Percentiles rank a stretch among this genome's conserved stretches.
Conservation (phyloP, 768 basidiomycete species). For the Naganishia friedmannii region DNA sequence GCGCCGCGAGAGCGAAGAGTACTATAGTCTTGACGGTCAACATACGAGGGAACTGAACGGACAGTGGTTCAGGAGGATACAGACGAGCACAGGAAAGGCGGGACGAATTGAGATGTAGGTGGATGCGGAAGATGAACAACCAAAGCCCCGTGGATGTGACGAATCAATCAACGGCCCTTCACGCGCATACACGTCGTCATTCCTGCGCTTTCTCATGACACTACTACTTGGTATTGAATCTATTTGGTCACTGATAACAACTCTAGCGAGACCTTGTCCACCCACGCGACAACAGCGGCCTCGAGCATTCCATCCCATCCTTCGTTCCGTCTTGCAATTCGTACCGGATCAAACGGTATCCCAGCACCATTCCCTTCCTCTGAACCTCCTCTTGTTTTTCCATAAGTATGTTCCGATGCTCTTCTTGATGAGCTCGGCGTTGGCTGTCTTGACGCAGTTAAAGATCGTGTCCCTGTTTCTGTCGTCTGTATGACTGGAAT, state of each 20-base stretch:
- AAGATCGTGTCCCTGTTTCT: not conserved
- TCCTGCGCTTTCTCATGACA: not conserved
- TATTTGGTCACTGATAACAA: not conserved
- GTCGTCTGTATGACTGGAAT: not conserved
- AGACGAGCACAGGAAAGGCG: too few species aligned
- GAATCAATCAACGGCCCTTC: not conserved
- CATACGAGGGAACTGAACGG: not conserved
- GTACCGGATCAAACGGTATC: conserved; percentile 43
- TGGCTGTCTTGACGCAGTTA: conserved; percentile 21
- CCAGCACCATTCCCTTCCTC: not conserved
- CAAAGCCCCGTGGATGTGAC: not conserved
- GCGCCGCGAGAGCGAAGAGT: conserved; percentile 6
- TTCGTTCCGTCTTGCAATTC: conserved; percentile 40
- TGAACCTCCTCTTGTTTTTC: not conserved
- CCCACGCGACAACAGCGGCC: conserved; percentile 36
- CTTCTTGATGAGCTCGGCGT: conserved; percentile 8
- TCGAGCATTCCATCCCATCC: conserved; percentile 45
- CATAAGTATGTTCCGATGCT: not conserved
- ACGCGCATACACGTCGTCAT: conserved; percentile 10
- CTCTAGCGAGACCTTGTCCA: conserved; percentile 37
- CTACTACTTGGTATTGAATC: not conserved
- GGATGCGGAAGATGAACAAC: not conserved
- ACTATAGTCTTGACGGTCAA: not conserved
- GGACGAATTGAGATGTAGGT: not conserved
- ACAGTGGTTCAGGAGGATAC: too few species aligned